Base-by-base conservation (phyloP, 106 monocot species). In the Platanthera guangdongensis region DNA sequence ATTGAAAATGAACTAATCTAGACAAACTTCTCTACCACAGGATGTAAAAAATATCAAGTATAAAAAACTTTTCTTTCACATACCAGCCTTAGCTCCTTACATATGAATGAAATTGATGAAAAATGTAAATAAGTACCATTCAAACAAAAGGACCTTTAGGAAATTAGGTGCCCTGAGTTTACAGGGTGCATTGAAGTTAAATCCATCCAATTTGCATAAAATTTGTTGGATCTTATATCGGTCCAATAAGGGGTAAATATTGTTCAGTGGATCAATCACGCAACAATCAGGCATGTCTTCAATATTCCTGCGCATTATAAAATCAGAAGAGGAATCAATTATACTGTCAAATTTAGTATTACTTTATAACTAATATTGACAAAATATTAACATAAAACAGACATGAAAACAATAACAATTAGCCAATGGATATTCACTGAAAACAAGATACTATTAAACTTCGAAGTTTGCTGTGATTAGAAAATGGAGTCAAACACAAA, bases 211-310 rank as follows among this genome's bases (percentile, higher is more conserved):
- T 70, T 83, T 86, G 82, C 83, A 71, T 62, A 96, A 80, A 82
- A 96, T 84, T 78, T 91, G 50, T 83, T 96, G 96, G 52, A 96
- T 96, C 79, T 80, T 87, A 70, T 84, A 72, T 53, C 96, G 96
- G 76, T 96, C 96, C 71, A 96, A 60, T 81, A 96, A 62, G 45
- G 96, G 96, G 69, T 84, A 91, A 74, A 96, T 86, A 57, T 83
- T 96, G 59, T 80, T 63, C 28, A 96, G 75, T 47, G 93, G 89
- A 64, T 96, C 96, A 72, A 96, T 84, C 25, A 96, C 52, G 69
- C 86, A 91, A 83, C 76, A 82, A 68, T 87, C 76, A 57, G 91
- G 74, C 28, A 87, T 80, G 59, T 81, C 84, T 68, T 88, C 77
- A 60, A 87, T 54, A 76, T 81, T 93, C 82, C 96, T 96, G 90